Evolutionary conservation across 1,284 basidiomycete genomes (phyloP), one percentile per base, ranked within the genome.

Genomic region (Calocybe gambosa): DNA sequence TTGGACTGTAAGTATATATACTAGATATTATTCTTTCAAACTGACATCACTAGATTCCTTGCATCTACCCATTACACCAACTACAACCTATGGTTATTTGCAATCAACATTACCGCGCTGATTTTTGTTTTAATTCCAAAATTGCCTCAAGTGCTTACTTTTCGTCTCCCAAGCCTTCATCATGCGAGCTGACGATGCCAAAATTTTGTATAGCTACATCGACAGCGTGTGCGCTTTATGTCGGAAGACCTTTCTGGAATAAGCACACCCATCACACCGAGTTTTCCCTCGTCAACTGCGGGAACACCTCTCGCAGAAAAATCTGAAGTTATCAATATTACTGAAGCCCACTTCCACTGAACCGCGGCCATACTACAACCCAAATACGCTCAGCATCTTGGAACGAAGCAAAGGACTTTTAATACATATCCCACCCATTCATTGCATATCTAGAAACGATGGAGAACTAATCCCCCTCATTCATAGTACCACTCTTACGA

Each of bases 1-100:
- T 98, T 58, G 79, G 80, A 28, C 71, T 99, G 92, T 97, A 59
- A 64, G 93, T 78, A 38, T 50, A 33, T 43, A 35, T n/a, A 21
- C 40, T 16, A 8, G 48, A 35, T 34, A 49, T 15, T 26, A 9
- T n/a, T 12, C 13, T 45, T 42, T 48, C 43, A 48, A 40, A 25
- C 45, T 50, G 46, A 50, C 19, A 18, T 45, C 50, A 43, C 18
- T 57, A 96, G 94, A 28, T 99, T 99, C 71, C 77, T 99, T 39
- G 82, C 92, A 45, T 98, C 95, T 18, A 99, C 96, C 0, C 95
- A 99, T 65, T 99, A 98, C 73, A 97, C 95, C 39, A 88, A 93
- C 61, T 95, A 95, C 62, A 83, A 96, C 58, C 92, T 91, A 16
- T 89, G 85, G 75, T 64, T 96, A 34, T 99, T 99, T 63, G 83